Conservation (phyloP, 1,139 yeast genomes). For the Pneumocystis oryctolagi region DNA sequence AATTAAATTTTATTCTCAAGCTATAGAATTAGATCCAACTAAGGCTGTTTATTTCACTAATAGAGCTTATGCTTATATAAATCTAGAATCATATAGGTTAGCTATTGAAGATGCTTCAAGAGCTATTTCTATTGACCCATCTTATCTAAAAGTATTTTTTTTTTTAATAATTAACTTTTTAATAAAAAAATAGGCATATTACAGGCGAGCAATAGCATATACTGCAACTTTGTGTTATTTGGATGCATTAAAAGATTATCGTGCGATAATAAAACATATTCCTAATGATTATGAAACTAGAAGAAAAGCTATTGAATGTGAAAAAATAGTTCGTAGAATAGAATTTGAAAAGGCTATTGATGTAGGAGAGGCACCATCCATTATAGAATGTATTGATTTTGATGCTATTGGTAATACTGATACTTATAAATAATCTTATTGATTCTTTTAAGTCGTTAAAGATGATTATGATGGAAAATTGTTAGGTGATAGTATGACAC, state of each 20-base stretch:
- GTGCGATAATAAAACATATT: slow-evolving; percentile 41
- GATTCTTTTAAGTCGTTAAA: slow-evolving; percentile 26
- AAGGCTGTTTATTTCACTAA: slow-evolving; percentile 69
- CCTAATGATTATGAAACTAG: slow-evolving; percentile 62
- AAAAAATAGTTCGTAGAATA: slow-evolving; percentile 49
- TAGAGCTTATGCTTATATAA: slow-evolving; percentile 80
- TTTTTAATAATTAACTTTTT: neutral
- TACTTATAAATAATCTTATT: neutral
- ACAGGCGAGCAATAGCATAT: slow-evolving; percentile 68
- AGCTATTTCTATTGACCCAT: slow-evolving; percentile 54
- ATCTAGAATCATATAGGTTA: slow-evolving; percentile 70
- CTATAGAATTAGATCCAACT: slow-evolving; percentile 53
- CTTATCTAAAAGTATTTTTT: slow-evolving; percentile 37
- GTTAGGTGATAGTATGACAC: slow-evolving; percentile 31
- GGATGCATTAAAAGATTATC: slow-evolving; percentile 60
- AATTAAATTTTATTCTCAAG: slow-evolving; percentile 53
- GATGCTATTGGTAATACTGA: slow-evolving; percentile 10
- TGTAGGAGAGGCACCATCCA: slow-evolving; percentile 38
- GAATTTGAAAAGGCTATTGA: slow-evolving; percentile 84
- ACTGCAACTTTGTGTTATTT: slow-evolving; percentile 64
- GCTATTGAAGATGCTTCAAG: slow-evolving; percentile 64
- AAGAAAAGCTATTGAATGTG: slow-evolving; percentile 49
- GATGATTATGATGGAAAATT: slow-evolving; percentile 52
- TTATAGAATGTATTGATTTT: slow-evolving; percentile 15
- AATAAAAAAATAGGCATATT: slow-evolving; percentile 31